Base-by-base conservation (phyloP, 352 stramenopile genomes). In the Phytophthora kernoviae region DNA sequence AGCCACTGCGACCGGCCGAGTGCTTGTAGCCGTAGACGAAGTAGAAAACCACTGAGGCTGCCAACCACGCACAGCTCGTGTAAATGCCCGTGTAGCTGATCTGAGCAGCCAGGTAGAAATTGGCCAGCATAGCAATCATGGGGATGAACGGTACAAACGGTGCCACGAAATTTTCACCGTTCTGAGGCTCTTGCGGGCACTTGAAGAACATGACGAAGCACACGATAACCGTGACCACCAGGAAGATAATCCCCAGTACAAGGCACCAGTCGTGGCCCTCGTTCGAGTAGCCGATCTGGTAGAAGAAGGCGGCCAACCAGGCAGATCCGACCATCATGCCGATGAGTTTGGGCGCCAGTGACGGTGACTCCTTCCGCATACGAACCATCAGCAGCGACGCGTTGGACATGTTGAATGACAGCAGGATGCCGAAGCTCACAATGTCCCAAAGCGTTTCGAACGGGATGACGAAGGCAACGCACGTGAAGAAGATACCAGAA, bases 331-430 rank as follows among this genome's bases (percentile, higher is more conserved):
- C 74, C 26, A 87, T 65, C 24, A 51, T 42, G 21, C 43, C 63
- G 15, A 82, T 87, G 42, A 87, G 65, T 45, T 70, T 77, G 4
- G 75, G 68, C 0, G 71, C 72, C 14, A 77, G 56, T 8, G 30
- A 43, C 4, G 85, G 76, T 11, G 81, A 88, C 5, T 78, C 63
- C 40, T 88, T 79, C 32, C 72, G 70, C 43, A 73, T 87, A 32
- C 87, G 85, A 10, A 91, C 57, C 49, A 95, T 79, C 6, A 96
- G 56, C 5, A 96, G 70, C 36, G 85, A 76, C 18, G 70, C 61
- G 54, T 93, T 96, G 12, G 88, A 80, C 58, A 96, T 83, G 59
- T 89, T 91, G 69, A 97, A 96, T 26, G 84, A 92, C 20, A 97
- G 27, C 24, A 96, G 50, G 24, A 96, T 93, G 33, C 89, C 90